Evolutionary conservation across 192 early-diverging fungal species (phyloP), one percentile per base, ranked within the genome.

Genomic region (Umbelopsis isabellina): DNA sequence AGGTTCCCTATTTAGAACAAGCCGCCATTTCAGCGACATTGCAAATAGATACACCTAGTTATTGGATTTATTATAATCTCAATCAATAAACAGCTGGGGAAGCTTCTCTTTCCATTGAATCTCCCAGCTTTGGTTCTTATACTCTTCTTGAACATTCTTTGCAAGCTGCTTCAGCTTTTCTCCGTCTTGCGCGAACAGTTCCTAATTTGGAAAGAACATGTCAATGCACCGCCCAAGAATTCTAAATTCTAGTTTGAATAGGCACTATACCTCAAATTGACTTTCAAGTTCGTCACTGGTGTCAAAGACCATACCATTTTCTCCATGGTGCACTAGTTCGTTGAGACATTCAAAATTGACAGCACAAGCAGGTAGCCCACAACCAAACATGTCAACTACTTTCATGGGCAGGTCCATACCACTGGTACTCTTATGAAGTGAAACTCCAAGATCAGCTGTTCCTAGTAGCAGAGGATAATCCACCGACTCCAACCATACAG

Each of bases 371-470:
- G 97, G 95, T 15, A 95, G 73, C 4, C 92, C 94, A 78, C 93
- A 97, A 18, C 96, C 97, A 88, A 98, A 96, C 95, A 99, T 96
- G 73, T 99, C 97, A 9, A 98, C 94, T 7, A 98, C 87, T 81
- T 99, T 99, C 97, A 99, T 99, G 8, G 97, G 97, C 72, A 99
- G 77, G 75, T 99, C 97, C 58, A 99, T 84, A 4, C 97, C 97
- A 37, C 91, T 94, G 8, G 96, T 94, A n/a, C 93, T 95, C 23
- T 89, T 94, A 82, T 99, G 97, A 67, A 99, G 83, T 49, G 88
- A 95, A 15, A 99, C 81, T 44, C 97, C 97, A 53, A 99, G 82
- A 83, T 98, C 96, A 3, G 96, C 95, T 27, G 89, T 86, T 81
- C 90, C 92, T n/a, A 98, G 80, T 46, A 98, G 75, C 49, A 83